A percentile compares a stretch with the other conserved stretches of the same genome.
phyloP scores from a whole-genome alignment of 2,329 filamentous ascomycete genomes.

The Cladorrhinum sp. region DNA sequence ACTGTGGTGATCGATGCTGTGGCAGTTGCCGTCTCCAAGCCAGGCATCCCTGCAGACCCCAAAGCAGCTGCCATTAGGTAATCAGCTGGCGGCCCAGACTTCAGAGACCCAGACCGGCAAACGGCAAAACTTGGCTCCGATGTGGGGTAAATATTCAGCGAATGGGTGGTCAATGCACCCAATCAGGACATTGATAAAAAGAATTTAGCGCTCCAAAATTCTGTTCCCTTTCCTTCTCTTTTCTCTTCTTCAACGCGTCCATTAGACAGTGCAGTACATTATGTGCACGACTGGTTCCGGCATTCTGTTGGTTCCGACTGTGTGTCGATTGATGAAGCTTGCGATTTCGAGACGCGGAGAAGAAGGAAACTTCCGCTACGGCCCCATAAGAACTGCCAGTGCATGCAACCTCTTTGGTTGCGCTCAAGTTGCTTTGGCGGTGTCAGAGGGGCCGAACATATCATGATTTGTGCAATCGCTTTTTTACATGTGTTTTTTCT shows the following conservation, averaged over 20 bases:
- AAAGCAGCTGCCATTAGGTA: too few species aligned
- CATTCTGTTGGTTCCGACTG: slow-evolving; percentile 66
- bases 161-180: slow-evolving; percentile 2
- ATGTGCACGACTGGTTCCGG: slow-evolving; percentile 53
- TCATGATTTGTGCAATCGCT: not conserved
- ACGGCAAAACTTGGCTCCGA: slow-evolving; percentile 25
- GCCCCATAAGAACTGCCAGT: slow-evolving; percentile 58
- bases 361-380: slow-evolving; percentile 39
- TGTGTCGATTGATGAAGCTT: slow-evolving; percentile 59
- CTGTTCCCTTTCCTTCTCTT: slow-evolving; percentile 34
- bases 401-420: slow-evolving; percentile 40
- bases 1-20: not conserved
- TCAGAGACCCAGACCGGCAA: slow-evolving; percentile 1
- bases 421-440: slow-evolving; percentile 63
- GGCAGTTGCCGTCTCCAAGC: slow-evolving; percentile 2
- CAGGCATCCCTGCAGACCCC: not conserved
- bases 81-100: too few species aligned
- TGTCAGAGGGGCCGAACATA: slow-evolving; percentile 81
- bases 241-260: slow-evolving; percentile 62
- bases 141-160: slow-evolving; percentile 17
- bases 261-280: slow-evolving; percentile 84
- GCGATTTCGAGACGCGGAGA: slow-evolving; percentile 60
- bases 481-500: not conserved
- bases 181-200: slow-evolving; percentile 2
- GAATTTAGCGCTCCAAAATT: slow-evolving; percentile 15